Evolutionary conservation across 176 grass and related monocot genomes (phyloP), one percentile per base, ranked within the genome.

Genomic region (Aegilops umbellulata): DNA sequence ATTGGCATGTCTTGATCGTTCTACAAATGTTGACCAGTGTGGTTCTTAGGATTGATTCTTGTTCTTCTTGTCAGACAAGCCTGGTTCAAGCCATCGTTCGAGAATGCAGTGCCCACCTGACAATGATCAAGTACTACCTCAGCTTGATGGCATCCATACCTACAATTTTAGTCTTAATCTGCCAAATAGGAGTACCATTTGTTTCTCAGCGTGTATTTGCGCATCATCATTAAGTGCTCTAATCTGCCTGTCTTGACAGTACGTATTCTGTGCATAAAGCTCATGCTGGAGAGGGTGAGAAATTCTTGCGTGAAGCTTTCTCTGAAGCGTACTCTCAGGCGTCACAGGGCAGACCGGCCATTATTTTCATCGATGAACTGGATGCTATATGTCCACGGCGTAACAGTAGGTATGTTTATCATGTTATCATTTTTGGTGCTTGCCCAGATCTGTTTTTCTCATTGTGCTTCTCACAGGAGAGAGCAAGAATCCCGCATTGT

Each of bases 321-420:
- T 63, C 89, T 60, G 85, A 95, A 89, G 93, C 93, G 10, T 87
- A 94, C 76, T 89, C 82, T 30, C 82, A 89, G 42, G 93, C 93
- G 67, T 86, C 87, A 30, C 84, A 14, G 47, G 96, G 93, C 19
- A 98, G 90, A 71, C 91, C 96, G 69, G 89, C 90, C 64, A 82
- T 98, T 23, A 86, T 95, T 82, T 98, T 98, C 77, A 95, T 98
- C 7, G 93, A 95, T 84, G 90, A 98, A 92, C 66, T 98, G 83
- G 93, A 98, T 87, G 88, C 90, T 73, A 95, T 98, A 83, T 98
- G 95, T 36, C 95, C 95, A 79, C 91, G 83, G 0, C 91, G 96
- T 34, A 38, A 78, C 60, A 80, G 39, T 35, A 95, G 87, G 96
- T 90, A 89, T 77, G 79, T 51, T 74, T 88, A 6, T 49, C 65